Evolutionary conservation across 495 filamentous ascomycete species (phyloP).

Genomic region (Penicillium cataractarum): DNA sequence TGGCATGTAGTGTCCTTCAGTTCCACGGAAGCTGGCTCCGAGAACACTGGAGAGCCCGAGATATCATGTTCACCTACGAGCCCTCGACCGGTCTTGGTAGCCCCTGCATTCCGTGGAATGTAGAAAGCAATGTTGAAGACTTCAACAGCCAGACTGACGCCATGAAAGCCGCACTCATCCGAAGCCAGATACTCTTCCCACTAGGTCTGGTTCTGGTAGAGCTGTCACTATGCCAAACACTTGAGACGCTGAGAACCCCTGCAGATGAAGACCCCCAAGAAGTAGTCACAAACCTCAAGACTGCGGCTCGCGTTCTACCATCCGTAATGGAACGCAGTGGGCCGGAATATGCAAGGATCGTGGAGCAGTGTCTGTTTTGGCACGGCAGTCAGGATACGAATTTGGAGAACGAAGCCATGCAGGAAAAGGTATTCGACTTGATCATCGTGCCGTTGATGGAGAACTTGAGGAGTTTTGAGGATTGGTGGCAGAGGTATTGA

Average conservation of each 20-base stretch:
- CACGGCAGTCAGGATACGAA: not conserved
- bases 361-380: not conserved
- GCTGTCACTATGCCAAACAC: not conserved
- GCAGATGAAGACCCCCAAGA: not conserved
- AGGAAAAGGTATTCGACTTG: not conserved
- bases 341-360: not conserved
- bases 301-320: not conserved
- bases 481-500: not conserved
- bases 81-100: not conserved
- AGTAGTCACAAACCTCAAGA: not conserved
- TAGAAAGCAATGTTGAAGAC: not conserved
- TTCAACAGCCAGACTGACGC: not conserved
- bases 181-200: not conserved
- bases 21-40: not conserved
- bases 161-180: not conserved
- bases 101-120: not conserved
- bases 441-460: not conserved
- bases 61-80: not conserved
- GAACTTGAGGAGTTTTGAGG: not conserved
- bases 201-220: not conserved
- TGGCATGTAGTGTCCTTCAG: not conserved
- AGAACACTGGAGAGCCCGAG: not conserved
- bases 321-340: not conserved
- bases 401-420: not conserved
- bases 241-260: not conserved